These are phyloP conservation scores for Geotrichum aggregatum DNA, from an alignment of 1,139 yeast genomes.

Conservation along the genomic window DNA sequence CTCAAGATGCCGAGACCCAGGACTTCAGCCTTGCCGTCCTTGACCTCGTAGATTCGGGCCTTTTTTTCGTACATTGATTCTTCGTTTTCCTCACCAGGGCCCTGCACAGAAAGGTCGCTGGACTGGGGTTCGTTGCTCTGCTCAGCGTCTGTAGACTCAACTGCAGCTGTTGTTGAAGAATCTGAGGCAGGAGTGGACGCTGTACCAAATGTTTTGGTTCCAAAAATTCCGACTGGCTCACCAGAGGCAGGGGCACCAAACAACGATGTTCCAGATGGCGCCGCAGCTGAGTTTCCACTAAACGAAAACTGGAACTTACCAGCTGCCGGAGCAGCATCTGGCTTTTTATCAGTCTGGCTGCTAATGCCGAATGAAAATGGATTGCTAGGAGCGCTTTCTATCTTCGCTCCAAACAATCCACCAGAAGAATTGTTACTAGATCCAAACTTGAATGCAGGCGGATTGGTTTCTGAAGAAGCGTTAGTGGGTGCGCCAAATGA, in stretches of 20 bases:
- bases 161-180: conserved; percentile 16
- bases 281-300: background rate
- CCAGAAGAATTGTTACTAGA: background rate
- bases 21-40: conserved; percentile 30
- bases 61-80: conserved; percentile 58
- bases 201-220: background rate
- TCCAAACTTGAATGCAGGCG: conserved; percentile 21
- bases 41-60: conserved; percentile 59
- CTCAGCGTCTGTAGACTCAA: conserved; percentile 23
- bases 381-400: background rate
- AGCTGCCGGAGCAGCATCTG: conserved; percentile 14
- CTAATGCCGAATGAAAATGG: conserved; percentile 3
- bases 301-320: background rate
- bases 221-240: background rate
- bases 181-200: conserved; percentile 12
- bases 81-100: conserved; percentile 88
- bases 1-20: conserved; percentile 81
- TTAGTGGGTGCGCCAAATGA: conserved; percentile 29
- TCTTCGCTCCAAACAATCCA: background rate
- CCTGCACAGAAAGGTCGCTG: conserved; percentile 41
- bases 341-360: background rate
- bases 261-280: background rate
- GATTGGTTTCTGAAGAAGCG: conserved; percentile 26
- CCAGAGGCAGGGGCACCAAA: conserved; percentile 8
- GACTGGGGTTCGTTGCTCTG: conserved; percentile 23